Conservation (phyloP, 2,329 filamentous ascomycete species). For the Ilyonectria destructans region DNA sequence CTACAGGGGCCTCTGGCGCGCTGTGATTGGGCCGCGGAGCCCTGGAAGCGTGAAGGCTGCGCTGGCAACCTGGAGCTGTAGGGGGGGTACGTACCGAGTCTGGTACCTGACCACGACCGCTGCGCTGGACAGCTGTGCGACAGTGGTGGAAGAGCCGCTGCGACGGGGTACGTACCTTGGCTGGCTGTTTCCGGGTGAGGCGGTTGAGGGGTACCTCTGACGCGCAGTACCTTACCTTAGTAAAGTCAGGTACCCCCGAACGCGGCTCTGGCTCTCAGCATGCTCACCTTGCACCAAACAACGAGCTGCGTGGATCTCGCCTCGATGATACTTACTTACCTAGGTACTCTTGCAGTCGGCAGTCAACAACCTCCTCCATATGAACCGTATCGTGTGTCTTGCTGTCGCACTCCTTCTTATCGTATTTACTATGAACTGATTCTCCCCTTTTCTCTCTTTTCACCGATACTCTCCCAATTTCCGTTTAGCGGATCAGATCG, state of each 20-base stretch:
- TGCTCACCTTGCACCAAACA: not conserved
- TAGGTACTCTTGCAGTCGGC: not conserved
- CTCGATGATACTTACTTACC: not conserved
- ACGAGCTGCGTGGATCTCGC: not conserved
- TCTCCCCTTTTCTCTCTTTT: not conserved
- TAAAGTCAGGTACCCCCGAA: constrained; percentile 12
- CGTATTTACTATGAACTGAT: not conserved
- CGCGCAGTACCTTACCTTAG: constrained; percentile 17
- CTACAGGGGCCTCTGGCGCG: constrained; percentile 38
- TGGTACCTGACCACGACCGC: constrained; percentile 15
- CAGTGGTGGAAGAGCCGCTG: not conserved
- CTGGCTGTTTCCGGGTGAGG: not conserved
- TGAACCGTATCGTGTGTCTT: not conserved
- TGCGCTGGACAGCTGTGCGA: not conserved
- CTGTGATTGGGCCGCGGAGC: constrained; percentile 40
- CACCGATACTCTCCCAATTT: not conserved
- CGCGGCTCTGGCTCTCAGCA: not conserved
- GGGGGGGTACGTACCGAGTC: constrained; percentile 20
- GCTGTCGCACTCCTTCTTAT: not conserved
- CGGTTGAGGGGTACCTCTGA: constrained; percentile 14
- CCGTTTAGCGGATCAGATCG: not conserved
- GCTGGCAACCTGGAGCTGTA: constrained; percentile 40
- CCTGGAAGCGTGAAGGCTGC: constrained; percentile 38
- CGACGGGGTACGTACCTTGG: not conserved
- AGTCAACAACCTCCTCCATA: not conserved